Percentiles rank a stretch among this genome's conserved stretches.
Evolutionary conservation across 257 asterid species (phyloP).

Genomic region (Fraxinus quadrangulata): DNA sequence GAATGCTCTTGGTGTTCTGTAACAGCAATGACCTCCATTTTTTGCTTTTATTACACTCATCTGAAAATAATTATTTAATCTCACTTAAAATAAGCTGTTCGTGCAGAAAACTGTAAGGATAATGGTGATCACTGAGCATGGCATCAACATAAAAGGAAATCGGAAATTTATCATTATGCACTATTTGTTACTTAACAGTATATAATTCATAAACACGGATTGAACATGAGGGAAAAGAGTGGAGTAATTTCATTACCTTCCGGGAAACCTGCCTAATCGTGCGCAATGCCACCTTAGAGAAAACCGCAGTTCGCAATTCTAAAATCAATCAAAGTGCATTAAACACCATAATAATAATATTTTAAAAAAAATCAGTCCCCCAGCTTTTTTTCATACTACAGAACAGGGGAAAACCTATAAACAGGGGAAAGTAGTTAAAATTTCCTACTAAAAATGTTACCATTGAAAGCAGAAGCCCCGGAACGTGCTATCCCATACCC

Average conservation of each 20-base stretch:
- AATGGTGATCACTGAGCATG: neutral
- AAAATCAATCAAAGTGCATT: constrained; percentile 26
- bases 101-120: neutral
- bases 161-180: neutral
- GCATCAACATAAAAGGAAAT: neutral
- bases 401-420: neutral
- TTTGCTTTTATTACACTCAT: neutral
- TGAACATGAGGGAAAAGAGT: neutral
- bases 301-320: constrained; percentile 94
- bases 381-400: constrained; percentile 6
- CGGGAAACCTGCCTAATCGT: constrained; percentile 92
- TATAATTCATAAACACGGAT: neutral
- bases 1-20: neutral
- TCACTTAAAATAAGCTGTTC: neutral
- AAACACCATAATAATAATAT: constrained; percentile 21
- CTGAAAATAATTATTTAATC: too few relatives aligned
- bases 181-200: constrained; percentile 12
- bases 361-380: constrained; percentile 10
- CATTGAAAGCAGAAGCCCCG: constrained; percentile 94
- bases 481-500: constrained; percentile 95
- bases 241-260: constrained; percentile 48
- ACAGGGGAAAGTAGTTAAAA: constrained; percentile 15
- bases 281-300: constrained; percentile 93
- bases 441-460: constrained; percentile 40
- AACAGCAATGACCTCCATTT: neutral